Base-by-base conservation (phyloP, 2,329 filamentous ascomycete genomes). In the Epichloe festucae region DNA sequence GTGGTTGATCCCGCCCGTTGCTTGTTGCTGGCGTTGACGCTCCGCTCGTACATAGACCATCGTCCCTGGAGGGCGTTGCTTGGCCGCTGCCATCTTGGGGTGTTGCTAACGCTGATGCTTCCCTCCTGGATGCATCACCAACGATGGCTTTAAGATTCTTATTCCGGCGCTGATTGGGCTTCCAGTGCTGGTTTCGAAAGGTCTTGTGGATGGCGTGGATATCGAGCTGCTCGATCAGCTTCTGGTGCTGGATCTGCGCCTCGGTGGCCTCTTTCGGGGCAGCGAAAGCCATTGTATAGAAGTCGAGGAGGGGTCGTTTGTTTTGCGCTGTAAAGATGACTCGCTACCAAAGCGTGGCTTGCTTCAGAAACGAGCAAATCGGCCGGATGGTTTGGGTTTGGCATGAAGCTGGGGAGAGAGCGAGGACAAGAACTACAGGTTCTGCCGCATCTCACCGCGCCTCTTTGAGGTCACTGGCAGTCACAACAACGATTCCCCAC, bases 61-160 rank as follows among this genome's bases (percentile, higher is more conserved):
- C 73, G 56, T 77, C 71, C 50, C 65, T 65, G 51, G 55, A 72
- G 60, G 63, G 85, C 1, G 90, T 94, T 6, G 79, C 87, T 50
- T 81, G 77, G 58, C 89, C 89, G 63, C 85, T 90, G 59, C 70
- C 65, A 65, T 88, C 87, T 64, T 87, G 85, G 0, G 88, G 77
- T 1, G 80, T 95, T 15, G 85, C 88, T 63, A 90, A 76, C 38
- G 87, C 77, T 3, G 89, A 95, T n/a, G 89, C 88, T 73, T 97
- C 91, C 86, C 86, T 88, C 59, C 89, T 85, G 21, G 87, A 81
- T 12, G 86, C 87, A 62, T 98, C 93, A 54, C 89, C 86, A 55
- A 98, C 77, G 56, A 98, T 93, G 61, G 95, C 88, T 70, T 97
- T 97, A 70, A 97, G 84, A 69, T 95, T 97, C 75, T 98, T 98